Evolutionary conservation across 2,329 filamentous ascomycete genomes (phyloP), one percentile per base, ranked within the genome.

Genomic region (Dactylellina parvicollis): DNA sequence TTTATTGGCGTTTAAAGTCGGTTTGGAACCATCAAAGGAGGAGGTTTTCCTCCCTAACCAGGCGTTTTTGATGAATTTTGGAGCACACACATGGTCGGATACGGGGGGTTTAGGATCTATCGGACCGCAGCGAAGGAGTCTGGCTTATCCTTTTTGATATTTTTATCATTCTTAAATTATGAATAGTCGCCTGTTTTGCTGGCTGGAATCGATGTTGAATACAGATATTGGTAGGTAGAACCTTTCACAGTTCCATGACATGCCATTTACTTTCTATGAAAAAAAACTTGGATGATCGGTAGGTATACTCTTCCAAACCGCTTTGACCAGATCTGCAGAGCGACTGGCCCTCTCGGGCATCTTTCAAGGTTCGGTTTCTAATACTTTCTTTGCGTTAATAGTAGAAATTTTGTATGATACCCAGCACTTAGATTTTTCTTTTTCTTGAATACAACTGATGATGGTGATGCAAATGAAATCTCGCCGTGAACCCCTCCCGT

Each of bases 141-240:
- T 12, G 30, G 50, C 24, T 38, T 49, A 40, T n/a, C 18, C 42
- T 66, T 57, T 66, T 49, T 64, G 5, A 52, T 40, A 5, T 10
- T 14, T 26, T 38, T 20, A 14, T 62, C 26, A 26, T 32, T 26
- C 18, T 14, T 42, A 46, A 20, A 42, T 59, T 44, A 32, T 59
- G 16, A 7, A 59, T 26, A 47, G 20, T 24, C 34, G 40, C 8
- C 32, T 28, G 16, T 36, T 10, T 24, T 28, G 20, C 9, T n/a
- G 47, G n/a, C 5, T 42, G 22, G 7, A 46, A 8, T 14, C n/a
- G n/a, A n/a, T 46, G 34, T 28, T 26, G 2, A 30, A 49, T 18
- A n/a, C 20, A 42, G 49, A 24, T 49, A 50, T 61, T 47, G 55
- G 64, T 55, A 69, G 54, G 54, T 69, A 60, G 64, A 67, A 9